phyloP scores from a whole-genome alignment of 306 rosid species.

The Trichosanthes cucumerina region DNA sequence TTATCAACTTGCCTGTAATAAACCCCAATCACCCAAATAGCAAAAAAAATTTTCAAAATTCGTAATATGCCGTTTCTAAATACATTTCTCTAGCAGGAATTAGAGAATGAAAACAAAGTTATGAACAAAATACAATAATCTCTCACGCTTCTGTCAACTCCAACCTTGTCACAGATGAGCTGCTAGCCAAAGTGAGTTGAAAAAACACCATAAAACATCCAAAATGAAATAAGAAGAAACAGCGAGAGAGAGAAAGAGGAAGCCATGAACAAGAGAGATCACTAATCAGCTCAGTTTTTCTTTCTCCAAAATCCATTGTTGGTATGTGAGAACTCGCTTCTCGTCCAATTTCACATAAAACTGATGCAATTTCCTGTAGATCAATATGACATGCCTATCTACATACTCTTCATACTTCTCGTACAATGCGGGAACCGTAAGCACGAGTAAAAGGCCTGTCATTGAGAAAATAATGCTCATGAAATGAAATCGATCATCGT shows the following conservation, averaged over 20 bases:
- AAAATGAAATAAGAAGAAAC: background rate
- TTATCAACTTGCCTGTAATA: background rate
- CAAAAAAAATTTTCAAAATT: background rate
- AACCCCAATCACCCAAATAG: background rate
- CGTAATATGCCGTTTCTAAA: conserved; percentile 1
- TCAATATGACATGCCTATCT: conserved; percentile 44
- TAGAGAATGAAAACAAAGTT: conserved; percentile 7
- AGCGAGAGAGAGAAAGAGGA: background rate
- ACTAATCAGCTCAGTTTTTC: conserved; percentile 54
- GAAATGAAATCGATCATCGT: conserved; percentile 2
- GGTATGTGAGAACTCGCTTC: conserved; percentile 31
- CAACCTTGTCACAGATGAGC: background rate
- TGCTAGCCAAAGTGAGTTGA: background rate
- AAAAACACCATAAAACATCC: background rate
- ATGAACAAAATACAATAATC: conserved; percentile 8
- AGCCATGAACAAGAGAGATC: background rate
- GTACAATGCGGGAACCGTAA: conserved; percentile 70
- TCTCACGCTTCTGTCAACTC: background rate
- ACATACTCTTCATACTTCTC: conserved; percentile 67
- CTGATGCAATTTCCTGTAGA: conserved; percentile 39
- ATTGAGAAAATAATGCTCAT: conserved; percentile 15
- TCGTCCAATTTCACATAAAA: conserved; percentile 53
- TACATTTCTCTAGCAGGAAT: background rate
- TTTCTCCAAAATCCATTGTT: conserved; percentile 53
- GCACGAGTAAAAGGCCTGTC: conserved; percentile 68